phyloP scores from a whole-genome alignment of 495 filamentous ascomycete species.

The Paragyromitra xinjiangensis region DNA sequence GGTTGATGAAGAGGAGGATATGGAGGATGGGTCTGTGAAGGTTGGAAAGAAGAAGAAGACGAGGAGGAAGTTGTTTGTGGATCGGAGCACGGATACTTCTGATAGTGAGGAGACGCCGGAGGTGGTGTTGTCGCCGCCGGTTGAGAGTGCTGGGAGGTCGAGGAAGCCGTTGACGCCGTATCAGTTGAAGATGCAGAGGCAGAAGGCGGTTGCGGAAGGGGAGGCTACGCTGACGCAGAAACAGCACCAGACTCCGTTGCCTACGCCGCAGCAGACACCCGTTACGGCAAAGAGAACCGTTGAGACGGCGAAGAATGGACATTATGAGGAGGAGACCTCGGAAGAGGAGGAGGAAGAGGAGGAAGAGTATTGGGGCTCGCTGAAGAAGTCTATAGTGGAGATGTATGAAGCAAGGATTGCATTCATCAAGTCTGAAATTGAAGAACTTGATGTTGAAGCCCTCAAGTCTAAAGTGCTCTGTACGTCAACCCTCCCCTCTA shows the following conservation, averaged over 20 bases:
- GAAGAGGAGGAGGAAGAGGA: constrained; percentile 69
- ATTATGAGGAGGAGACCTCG: constrained; percentile 68
- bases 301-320: neutral
- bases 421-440: constrained; percentile 78
- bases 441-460: constrained; percentile 83
- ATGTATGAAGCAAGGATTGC: constrained; percentile 78
- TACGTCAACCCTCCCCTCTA: constrained; percentile 67
- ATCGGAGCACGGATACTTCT: constrained; percentile 6
- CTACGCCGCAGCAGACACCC: constrained; percentile 17
- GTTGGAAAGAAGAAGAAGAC: constrained; percentile 7
- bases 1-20: constrained; percentile 22
- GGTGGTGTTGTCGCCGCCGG: constrained; percentile 12
- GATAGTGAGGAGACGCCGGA: constrained; percentile 6
- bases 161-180: constrained; percentile 53
- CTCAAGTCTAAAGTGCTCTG: constrained; percentile 87
- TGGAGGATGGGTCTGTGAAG: neutral
- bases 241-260: neutral
- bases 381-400: constrained; percentile 69
- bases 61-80: constrained; percentile 22
- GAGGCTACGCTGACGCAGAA: neutral
- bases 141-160: constrained; percentile 1
- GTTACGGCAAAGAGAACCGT: constrained; percentile 3
- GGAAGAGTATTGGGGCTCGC: constrained; percentile 71
- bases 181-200: constrained; percentile 53
- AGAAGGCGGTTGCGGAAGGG: constrained; percentile 14